phyloP scores from a whole-genome alignment of 371 early-diverging fungal species.

The Mucor circinelloides region DNA sequence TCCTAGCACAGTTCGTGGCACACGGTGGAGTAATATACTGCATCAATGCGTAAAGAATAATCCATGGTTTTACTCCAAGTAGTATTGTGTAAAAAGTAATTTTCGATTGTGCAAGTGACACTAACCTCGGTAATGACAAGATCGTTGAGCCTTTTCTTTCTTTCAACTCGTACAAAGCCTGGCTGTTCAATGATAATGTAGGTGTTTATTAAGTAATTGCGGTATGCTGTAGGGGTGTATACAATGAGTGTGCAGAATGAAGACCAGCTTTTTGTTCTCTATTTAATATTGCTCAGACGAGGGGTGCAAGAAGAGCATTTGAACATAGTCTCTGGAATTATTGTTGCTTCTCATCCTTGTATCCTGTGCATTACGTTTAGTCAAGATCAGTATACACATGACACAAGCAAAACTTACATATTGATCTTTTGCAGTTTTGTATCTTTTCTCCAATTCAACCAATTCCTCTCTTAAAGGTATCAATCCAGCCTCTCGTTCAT shows the following conservation, averaged over 20 bases:
- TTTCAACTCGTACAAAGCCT: too few relatives aligned
- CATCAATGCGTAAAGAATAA: too few relatives aligned
- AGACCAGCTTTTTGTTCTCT: not conserved
- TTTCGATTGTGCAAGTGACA: too few relatives aligned
- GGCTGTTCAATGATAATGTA: not conserved
- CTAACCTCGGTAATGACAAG: too few relatives aligned
- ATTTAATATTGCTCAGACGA: not conserved
- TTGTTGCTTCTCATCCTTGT: not conserved
- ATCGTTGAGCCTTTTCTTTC: too few relatives aligned
- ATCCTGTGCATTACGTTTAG: not conserved
- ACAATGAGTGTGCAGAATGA: not conserved
- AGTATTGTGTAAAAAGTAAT: too few relatives aligned
- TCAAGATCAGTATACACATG: not conserved
- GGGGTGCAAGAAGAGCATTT: not conserved
- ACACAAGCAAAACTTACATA: not conserved
- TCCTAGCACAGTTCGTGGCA: too few relatives aligned
- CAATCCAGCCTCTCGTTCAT: not conserved
- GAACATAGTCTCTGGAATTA: not conserved
- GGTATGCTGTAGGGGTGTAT: not conserved
- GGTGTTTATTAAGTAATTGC: not conserved
- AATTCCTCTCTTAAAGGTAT: not conserved
- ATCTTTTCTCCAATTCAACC: not conserved
- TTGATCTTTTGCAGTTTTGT: not conserved
- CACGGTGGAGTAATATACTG: too few relatives aligned
- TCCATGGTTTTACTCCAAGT: too few relatives aligned